Base-by-base conservation (phyloP, 2,329 filamentous ascomycete genomes). In the Talaromyces piceae region DNA sequence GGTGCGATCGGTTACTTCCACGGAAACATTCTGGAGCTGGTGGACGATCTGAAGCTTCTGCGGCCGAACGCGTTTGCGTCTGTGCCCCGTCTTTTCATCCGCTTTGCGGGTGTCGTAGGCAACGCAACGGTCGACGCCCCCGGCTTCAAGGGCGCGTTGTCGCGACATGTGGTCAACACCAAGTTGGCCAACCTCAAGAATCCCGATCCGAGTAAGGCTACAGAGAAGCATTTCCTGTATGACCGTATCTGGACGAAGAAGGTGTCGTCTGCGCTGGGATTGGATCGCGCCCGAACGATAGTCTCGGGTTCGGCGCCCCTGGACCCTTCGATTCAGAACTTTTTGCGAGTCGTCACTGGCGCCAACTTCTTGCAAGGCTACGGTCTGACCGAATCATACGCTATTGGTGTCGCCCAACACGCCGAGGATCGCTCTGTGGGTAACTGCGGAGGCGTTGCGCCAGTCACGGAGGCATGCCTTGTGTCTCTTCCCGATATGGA, bases 401-500 rank as follows among this genome's bases (percentile, higher is more conserved):
- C 91, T 41, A 80, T 86, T 26, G 82, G 80, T 20, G 77, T 85
- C 11, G 79, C 82, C 30, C 93, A 97, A 72, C 62, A 80, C 9
- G 67, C 74, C 2, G 78, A 78, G 44, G 93, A 98, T 67, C 83
- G 87, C 64, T 79, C 78, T 7, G 74, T 84, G 4, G 90, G 89
- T 55, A 95, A 90, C 71, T 91, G 91, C 59, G 93, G 93, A 48
- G 82, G 79, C 4, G 77, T 90, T 0, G 77, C 80, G 54, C 77
- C 83, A 6, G 77, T 76, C 54, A 70, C 79, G 7, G 93, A 98
- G 73, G 73, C 84, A 45, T 95, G 91, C 67, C 77, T 96, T 51
- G 77, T 85, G 65, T 94, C 91, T 48, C 87, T 94, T 5, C 91
- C 91, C 1, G 91, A 97, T 56, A 91, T 96, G 79, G 91, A 96